Evolutionary conservation across 2,329 filamentous ascomycete species (phyloP).

Genomic region (Chrysoporthe austroafricana): DNA sequence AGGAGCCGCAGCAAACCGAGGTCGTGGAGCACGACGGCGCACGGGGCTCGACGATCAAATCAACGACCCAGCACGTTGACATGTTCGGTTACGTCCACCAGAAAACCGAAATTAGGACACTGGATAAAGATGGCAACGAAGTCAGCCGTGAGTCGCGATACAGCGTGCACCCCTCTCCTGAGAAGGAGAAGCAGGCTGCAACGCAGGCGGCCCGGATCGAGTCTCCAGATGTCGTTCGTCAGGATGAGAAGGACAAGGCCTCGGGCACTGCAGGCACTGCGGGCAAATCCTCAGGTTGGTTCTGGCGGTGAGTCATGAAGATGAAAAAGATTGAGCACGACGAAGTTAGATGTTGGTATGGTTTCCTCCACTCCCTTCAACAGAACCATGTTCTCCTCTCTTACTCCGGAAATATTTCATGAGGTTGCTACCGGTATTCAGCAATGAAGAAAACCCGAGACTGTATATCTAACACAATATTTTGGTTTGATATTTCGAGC

Average conservation of each 20-base stretch:
- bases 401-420: background rate
- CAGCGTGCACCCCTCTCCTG: slow-evolving; percentile 29
- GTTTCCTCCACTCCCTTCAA: background rate
- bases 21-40: slow-evolving; percentile 27
- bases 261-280: slow-evolving; percentile 12
- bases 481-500: background rate
- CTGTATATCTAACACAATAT: background rate
- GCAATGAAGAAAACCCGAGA: background rate
- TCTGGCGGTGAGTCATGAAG: slow-evolving; percentile 27
- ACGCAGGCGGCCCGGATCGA: background rate
- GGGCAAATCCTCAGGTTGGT: slow-evolving; percentile 27
- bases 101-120: slow-evolving; percentile 44
- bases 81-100: slow-evolving; percentile 47
- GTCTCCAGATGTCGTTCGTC: background rate
- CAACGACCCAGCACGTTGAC: slow-evolving; percentile 48
- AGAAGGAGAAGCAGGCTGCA: background rate
- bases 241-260: slow-evolving; percentile 24
- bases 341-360: background rate
- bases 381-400: background rate
- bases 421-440: background rate
- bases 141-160: slow-evolving; percentile 44
- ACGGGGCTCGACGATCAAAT: slow-evolving; percentile 40
- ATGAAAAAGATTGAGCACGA: background rate
- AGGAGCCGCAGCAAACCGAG: slow-evolving; percentile 22
- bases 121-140: slow-evolving; percentile 47